Evolutionary conservation across 2,329 filamentous ascomycete genomes (phyloP).

Genomic region (Colletotrichum salicis): DNA sequence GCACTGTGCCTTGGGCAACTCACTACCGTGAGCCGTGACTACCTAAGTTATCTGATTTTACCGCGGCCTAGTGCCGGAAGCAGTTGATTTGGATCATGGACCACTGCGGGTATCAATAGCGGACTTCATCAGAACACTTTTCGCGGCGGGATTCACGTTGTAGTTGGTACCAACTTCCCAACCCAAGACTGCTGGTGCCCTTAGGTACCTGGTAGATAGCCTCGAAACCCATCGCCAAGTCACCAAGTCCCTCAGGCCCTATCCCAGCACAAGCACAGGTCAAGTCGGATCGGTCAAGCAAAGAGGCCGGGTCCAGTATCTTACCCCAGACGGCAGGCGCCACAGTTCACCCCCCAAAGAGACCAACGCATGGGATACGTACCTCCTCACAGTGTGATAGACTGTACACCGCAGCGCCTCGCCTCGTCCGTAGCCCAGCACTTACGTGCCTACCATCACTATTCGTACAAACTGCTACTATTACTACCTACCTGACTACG

Average conservation of each 20-base stretch:
- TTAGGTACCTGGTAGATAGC: neutral
- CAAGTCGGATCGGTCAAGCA: constrained; percentile 25
- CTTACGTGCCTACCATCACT: constrained; percentile 20
- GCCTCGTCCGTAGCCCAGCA: constrained; percentile 22
- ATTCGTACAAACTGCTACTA: constrained; percentile 9
- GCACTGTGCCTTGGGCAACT: neutral
- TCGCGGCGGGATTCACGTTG: neutral
- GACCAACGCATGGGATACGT: constrained; percentile 8
- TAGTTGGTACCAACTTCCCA: neutral
- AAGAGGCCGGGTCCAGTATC: constrained; percentile 20
- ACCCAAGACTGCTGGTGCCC: neutral
- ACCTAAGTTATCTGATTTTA: neutral
- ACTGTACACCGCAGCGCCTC: constrained; percentile 32
- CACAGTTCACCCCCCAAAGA: constrained; percentile 13
- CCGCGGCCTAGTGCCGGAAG: neutral
- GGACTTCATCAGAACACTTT: neutral
- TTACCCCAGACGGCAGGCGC: constrained; percentile 31
- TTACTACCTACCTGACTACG: constrained; percentile 13
- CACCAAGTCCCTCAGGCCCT: neutral
- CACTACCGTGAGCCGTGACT: neutral
- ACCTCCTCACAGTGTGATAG: constrained; percentile 23
- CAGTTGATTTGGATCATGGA: neutral
- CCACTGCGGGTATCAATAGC: neutral
- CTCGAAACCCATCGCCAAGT: neutral
- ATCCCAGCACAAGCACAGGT: constrained; percentile 7